Base-by-base conservation (phyloP, 192 early-diverging fungal genomes). In the Lobulomyces angularis region DNA sequence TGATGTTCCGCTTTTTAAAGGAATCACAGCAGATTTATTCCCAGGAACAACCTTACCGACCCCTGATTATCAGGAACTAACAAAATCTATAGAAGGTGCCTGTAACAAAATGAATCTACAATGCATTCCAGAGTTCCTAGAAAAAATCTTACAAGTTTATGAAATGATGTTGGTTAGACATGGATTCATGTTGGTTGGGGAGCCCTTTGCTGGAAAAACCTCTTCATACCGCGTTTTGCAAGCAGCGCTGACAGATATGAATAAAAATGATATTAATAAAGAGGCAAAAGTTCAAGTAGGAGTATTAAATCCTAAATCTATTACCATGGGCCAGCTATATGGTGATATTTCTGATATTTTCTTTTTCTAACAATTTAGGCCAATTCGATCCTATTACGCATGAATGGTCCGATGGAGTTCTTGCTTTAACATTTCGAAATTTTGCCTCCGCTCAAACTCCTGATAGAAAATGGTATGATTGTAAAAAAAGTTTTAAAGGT, bases 101-200 rank as follows among this genome's bases (percentile, higher is more conserved):
- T 75, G 72, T 31, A 43, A 55, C 30, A 29, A 41, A 8, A 46
- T 63, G 48, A 74, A 74, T 35, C 36, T 75, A 12, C 72, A 75
- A 43, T 50, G 54, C 19, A 64, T 74, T 17, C 65, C 72, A 0
- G 62, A 65, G 20, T 75, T 75, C 41, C 26, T 66, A 19, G 72
- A 75, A 48, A 75, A 75, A 46, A 55, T 70, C 23, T 48, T 75
- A 9, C 72, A 75, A 49, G 54, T 75, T 8, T 75, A 75, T 41
- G 72, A 75, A 53, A 75, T 75, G 72, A 75, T 75, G 72, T 45
- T 75, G 11, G 72, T 75, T 5, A 45, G 72, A 16, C 72, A 75
- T 46, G 66, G 69, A 22, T 73, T 73, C 51, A 73, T 73, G 70
- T 26, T 75, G 32, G 72, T 75, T 17, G 72, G 72, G 3, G 72